Base-by-base conservation (phyloP, 495 filamentous ascomycete genomes). In the Penicillium crystallinum region DNA sequence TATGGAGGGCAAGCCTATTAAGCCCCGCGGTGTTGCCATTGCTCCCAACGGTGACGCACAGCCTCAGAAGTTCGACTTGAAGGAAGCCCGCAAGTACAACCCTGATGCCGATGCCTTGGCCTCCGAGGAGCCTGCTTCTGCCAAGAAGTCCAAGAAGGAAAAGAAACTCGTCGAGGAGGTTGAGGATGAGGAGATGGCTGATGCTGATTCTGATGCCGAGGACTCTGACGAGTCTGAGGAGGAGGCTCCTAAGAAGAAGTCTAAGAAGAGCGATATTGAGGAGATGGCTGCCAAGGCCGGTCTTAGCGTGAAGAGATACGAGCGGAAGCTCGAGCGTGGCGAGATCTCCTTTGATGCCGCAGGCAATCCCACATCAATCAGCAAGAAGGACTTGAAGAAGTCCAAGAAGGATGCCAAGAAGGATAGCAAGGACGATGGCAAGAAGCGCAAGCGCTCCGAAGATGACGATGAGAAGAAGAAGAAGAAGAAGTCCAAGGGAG, bases 51-150 rank as follows among this genome's bases (percentile, higher is more conserved):
- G 84, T 49, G 63, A 77, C 31, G 55, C 61, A 11, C 73, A 77
- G 50, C 80, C 89, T 29, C 76, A 82, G 52, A 97, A 96, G 70
- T 97, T 89, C 78, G 88, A 93, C 53, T 72, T 97, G 59, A 95
- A 92, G 70, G 90, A 97, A 62, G 87, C 87, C n/a, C 81, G 91
- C 61, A 95, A 91, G 70, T 98, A 98, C 76, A 97, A 97, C 69
- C 75, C 83, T 23, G 93, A 97, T 71, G 93, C 90, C 41, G 93
- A 98, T 71, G 91, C 91, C 18, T 63, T 96, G 40, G 74, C 79
- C 45, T 81, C 81, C 7, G 84, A 92, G 59, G 87, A 88, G 54
- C 64, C 69, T 19, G 55, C 68, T 12, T 56, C 68, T 1, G 61
- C 70, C 17, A 77, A 75, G 58, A 80, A 81, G 52, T 64, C 64